A percentile compares a stretch with the other conserved stretches of the same genome.
Conservation (phyloP, 2,329 filamentous ascomycete genomes). For the Dothistroma septosporum region DNA sequence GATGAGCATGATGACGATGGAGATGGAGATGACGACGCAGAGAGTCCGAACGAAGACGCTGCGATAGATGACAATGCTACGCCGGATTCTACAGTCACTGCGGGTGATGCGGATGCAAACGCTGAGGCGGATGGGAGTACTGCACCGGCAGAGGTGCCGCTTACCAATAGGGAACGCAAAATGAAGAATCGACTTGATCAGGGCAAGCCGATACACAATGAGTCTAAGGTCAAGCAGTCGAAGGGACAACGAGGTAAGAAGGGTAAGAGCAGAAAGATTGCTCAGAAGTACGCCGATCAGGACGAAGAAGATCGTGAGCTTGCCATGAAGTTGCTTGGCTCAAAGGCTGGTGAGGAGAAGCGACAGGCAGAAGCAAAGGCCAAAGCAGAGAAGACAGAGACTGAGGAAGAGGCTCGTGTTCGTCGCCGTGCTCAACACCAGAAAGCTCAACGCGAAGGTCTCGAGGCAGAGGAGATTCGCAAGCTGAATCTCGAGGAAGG, state of each 20-base stretch:
- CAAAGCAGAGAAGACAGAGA: slow-evolving; percentile 63
- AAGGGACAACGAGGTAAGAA: slow-evolving; percentile 62
- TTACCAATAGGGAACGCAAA: slow-evolving; percentile 10
- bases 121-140: slow-evolving; percentile 27
- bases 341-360: slow-evolving; percentile 61
- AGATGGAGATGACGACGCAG: slow-evolving; percentile 29
- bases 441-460: slow-evolving; percentile 68
- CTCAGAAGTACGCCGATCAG: slow-evolving; percentile 85
- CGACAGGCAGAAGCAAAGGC: slow-evolving; percentile 58
- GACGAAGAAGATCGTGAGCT: slow-evolving; percentile 87
- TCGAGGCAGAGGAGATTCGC: slow-evolving; percentile 68
- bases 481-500: slow-evolving; percentile 58
- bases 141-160: slow-evolving; percentile 30
- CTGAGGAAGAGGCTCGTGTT: slow-evolving; percentile 60
- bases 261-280: slow-evolving; percentile 80
- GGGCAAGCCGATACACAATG: slow-evolving; percentile 18
- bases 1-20: slow-evolving; percentile 31
- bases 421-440: slow-evolving; percentile 77
- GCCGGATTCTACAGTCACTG: slow-evolving; percentile 6
- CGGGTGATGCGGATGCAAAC: slow-evolving; percentile 4
- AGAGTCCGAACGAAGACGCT: slow-evolving; percentile 18
- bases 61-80: slow-evolving; percentile 4
- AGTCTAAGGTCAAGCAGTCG: slow-evolving; percentile 18
- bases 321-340: slow-evolving; percentile 82
- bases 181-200: slow-evolving; percentile 14